phyloP scores from a whole-genome alignment of 2,329 filamentous ascomycete species.

The Exophiala calicioides region DNA sequence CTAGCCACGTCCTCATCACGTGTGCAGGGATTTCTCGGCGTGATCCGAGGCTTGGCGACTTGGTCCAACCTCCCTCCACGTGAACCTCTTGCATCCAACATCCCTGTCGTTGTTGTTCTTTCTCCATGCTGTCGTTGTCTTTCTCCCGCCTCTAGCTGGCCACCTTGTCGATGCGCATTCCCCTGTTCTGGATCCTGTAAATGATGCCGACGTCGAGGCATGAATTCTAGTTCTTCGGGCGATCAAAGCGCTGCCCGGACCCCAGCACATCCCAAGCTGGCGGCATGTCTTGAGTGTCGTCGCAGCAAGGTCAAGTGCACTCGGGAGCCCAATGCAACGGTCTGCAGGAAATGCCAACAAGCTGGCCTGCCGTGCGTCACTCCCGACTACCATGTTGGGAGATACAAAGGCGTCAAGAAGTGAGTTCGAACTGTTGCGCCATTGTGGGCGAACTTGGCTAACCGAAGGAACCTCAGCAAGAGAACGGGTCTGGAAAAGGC shows the following conservation, averaged over 20 bases:
- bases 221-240: constrained; percentile 20
- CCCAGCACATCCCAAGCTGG: constrained; percentile 25
- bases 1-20: no score
- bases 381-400: constrained; percentile 70
- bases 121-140: no score
- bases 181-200: no score
- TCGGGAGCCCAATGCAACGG: constrained; percentile 52
- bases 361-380: constrained; percentile 64
- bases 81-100: no score
- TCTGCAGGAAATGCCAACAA: constrained; percentile 64
- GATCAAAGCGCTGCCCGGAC: constrained; percentile 16
- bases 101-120: no score
- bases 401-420: constrained; percentile 78
- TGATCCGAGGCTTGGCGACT: no score
- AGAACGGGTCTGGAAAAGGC: constrained; percentile 73
- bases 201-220: constrained; percentile 20
- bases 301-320: constrained; percentile 70
- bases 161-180: no score
- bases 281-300: constrained; percentile 61
- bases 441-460: not conserved
- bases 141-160: no score
- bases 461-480: constrained; percentile 55
- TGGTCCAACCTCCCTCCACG: no score
- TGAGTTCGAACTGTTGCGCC: constrained; percentile 40
- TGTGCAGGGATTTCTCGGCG: no score